phyloP scores from a whole-genome alignment of 2,329 filamentous ascomycete species.

The Hypocreales sp. region DNA sequence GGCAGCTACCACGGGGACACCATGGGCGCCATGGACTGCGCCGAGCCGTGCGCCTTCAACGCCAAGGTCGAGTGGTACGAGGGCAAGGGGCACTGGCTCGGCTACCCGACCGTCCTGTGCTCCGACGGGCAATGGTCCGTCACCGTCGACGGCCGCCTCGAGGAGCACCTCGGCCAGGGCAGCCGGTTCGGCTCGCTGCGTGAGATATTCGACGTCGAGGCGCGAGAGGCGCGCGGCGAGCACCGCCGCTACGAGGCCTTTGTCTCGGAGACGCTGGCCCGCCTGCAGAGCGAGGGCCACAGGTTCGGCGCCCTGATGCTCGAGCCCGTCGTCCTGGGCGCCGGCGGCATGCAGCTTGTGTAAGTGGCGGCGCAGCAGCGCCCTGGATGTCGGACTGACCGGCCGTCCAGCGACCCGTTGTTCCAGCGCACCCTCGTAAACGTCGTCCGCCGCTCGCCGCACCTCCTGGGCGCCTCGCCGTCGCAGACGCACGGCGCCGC shows the following conservation, averaged over 20 bases:
- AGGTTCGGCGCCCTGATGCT: constrained; percentile 67
- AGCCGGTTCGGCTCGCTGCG: constrained; percentile 30
- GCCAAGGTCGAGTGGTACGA: constrained; percentile 78
- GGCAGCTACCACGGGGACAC: constrained; percentile 81
- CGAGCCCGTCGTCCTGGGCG: constrained; percentile 67
- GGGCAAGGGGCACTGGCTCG: constrained; percentile 67
- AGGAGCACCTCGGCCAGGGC: constrained; percentile 25
- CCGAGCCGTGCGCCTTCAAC: constrained; percentile 64
- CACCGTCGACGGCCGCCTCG: constrained; percentile 33
- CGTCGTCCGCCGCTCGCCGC: constrained; percentile 43
- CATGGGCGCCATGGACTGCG: constrained; percentile 75
- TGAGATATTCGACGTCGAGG: constrained; percentile 44
- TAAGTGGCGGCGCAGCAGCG: constrained; percentile 22
- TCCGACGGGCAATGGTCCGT: constrained; percentile 51
- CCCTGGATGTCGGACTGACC: too few relatives aligned
- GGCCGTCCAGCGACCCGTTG: constrained; percentile 60
- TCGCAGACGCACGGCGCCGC: background rate
- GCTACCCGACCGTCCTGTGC: constrained; percentile 59
- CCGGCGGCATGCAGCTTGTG: constrained; percentile 72
- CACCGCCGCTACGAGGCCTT: constrained; percentile 41
- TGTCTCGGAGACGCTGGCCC: constrained; percentile 37
- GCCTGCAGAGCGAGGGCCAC: constrained; percentile 36
- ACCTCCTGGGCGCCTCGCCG: constrained; percentile 30
- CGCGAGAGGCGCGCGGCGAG: constrained; percentile 26
- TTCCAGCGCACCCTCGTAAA: constrained; percentile 61